Evolutionary conservation across 208 protist genomes (phyloP).

Genomic region (Leishmania amazonensis): DNA sequence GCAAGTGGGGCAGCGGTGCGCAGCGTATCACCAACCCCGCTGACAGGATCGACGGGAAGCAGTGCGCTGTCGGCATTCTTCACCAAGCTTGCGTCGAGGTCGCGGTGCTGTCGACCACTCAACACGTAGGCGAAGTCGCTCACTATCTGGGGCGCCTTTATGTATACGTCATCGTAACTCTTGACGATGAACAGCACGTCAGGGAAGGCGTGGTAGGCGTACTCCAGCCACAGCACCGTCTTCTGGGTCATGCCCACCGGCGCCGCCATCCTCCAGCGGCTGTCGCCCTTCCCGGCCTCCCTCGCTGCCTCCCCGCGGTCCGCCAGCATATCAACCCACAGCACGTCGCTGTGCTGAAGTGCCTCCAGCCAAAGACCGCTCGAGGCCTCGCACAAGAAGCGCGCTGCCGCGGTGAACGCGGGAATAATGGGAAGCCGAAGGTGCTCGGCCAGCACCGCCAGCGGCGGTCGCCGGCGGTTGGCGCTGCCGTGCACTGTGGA

Average conservation of each 20-base stretch:
- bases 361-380: conserved; percentile 29
- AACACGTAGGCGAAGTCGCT: conserved; percentile 26
- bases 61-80: neutral
- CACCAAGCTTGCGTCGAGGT: neutral
- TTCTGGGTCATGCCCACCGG: conserved; percentile 48
- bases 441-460: neutral
- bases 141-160: conserved; percentile 47
- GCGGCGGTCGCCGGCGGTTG: neutral
- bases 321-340: conserved; percentile 35
- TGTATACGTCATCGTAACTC: conserved; percentile 42
- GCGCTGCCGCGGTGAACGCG: conserved; percentile 10
- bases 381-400: conserved; percentile 32
- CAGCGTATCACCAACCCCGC: neutral
- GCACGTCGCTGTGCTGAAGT: conserved; percentile 25
- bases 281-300: conserved; percentile 10
- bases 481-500: neutral
- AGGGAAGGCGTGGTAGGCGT: conserved; percentile 35
- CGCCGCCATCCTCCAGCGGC: conserved; percentile 29
- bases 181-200: conserved; percentile 36
- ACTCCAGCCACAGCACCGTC: conserved; percentile 42
- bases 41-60: neutral
- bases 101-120: neutral
- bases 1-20: neutral
- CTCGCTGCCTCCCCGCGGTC: conserved; percentile 26
- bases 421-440: conserved; percentile 8